These are phyloP conservation scores for Amphicarpaea edgeworthii DNA, from an alignment of 306 rosid species.

Conservation along the genomic window DNA sequence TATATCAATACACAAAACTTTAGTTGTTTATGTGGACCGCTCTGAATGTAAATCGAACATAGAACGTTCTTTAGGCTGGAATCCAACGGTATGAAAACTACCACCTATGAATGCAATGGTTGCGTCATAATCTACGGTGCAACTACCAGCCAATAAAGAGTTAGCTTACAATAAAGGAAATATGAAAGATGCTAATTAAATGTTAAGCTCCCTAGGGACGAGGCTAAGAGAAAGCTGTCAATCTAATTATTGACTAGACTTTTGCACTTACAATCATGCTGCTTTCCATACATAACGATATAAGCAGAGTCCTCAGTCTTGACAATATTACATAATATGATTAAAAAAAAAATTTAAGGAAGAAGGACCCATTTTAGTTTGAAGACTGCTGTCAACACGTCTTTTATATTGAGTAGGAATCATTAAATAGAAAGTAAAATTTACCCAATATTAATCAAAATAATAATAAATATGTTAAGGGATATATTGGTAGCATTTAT, in stretches of 20 bases:
- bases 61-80: slow-evolving; percentile 16
- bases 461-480: too few species aligned
- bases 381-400: too few species aligned
- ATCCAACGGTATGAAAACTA: slow-evolving; percentile 38
- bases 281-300: slow-evolving; percentile 32
- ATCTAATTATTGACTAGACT: slow-evolving; percentile 40
- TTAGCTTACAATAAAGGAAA: slow-evolving; percentile 51
- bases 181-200: slow-evolving; percentile 37
- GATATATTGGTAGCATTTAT: too few species aligned
- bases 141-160: slow-evolving; percentile 39
- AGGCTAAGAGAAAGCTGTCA: neutral
- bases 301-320: neutral
- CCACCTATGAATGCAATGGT: slow-evolving; percentile 42
- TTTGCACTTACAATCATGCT: slow-evolving; percentile 41
- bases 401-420: too few species aligned
- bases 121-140: slow-evolving; percentile 42
- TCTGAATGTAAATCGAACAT: slow-evolving; percentile 32
- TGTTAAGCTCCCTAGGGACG: slow-evolving; percentile 29
- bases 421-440: too few species aligned
- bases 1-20: slow-evolving; percentile 40
- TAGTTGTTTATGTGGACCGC: slow-evolving; percentile 46
- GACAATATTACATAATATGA: neutral
- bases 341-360: neutral
- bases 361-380: slow-evolving; percentile 7
- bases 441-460: too few species aligned